phyloP scores from a whole-genome alignment of 2,329 filamentous ascomycete genomes.

The Sphaerostilbella broomeana region DNA sequence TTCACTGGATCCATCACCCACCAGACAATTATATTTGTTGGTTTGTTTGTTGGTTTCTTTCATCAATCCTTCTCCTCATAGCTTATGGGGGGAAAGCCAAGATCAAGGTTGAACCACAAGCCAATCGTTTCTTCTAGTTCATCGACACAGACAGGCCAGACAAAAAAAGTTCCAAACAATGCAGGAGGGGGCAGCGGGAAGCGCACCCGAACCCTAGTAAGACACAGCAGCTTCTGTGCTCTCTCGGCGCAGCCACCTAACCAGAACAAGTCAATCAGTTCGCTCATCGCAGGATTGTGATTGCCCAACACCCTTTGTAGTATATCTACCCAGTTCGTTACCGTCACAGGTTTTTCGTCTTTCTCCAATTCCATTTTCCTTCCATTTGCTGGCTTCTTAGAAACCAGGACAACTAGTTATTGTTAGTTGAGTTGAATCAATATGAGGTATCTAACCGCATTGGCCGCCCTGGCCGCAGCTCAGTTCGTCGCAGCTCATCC shows the following conservation, averaged over 20 bases:
- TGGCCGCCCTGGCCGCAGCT: constrained; percentile 12
- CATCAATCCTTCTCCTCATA: no score
- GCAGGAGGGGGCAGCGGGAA: no score
- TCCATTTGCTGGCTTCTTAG: not conserved
- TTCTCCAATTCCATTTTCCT: not conserved
- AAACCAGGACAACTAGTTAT: no score
- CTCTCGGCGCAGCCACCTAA: not conserved
- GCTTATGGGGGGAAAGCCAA: no score
- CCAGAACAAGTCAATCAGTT: not conserved
- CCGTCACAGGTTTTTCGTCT: not conserved
- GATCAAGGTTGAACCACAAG: no score
- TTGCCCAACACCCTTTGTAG: not conserved
- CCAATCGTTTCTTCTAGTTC: no score
- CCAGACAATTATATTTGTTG: no score
- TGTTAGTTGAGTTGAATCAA: no score
- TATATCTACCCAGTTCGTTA: not conserved
- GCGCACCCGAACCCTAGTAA: not conserved
- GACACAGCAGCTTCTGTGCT: not conserved
- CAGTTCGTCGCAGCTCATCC: constrained; percentile 30
- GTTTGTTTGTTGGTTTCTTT: no score
- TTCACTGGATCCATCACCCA: no score
- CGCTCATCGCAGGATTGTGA: not conserved
- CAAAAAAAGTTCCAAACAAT: no score
- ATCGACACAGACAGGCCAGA: no score
- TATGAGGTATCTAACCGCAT: not conserved